phyloP scores from a whole-genome alignment of 73 alveolate species.

The Paramecium octaurelia region DNA sequence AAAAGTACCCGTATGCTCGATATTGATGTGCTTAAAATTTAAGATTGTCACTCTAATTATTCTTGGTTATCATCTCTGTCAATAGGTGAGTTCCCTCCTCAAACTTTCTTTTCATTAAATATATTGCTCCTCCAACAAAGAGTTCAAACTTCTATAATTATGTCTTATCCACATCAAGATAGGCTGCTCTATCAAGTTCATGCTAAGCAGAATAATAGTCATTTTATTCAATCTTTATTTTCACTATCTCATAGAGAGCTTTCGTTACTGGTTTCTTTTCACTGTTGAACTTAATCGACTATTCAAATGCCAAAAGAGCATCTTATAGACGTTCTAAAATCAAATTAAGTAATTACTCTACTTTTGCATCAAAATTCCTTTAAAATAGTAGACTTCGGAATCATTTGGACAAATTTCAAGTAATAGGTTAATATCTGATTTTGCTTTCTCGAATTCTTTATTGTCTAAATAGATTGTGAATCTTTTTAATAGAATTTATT shows the following conservation, averaged over 20 bases:
- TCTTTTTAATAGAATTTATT: constrained; percentile 31
- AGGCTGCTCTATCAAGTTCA: constrained; percentile 74
- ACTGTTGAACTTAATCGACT: constrained; percentile 67
- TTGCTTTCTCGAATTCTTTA: neutral
- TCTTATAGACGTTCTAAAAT: constrained; percentile 61
- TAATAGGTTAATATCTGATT: neutral
- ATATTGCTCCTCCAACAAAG: constrained; percentile 78
- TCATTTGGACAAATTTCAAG: constrained; percentile 41
- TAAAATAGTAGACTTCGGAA: constrained; percentile 71
- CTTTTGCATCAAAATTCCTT: constrained; percentile 68
- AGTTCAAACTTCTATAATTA: constrained; percentile 60
- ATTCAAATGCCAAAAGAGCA: constrained; percentile 73
- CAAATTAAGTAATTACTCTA: neutral
- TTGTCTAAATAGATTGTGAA: neutral
- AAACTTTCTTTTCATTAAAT: constrained; percentile 78
- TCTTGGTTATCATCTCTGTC: constrained; percentile 61
- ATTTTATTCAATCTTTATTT: constrained; percentile 71
- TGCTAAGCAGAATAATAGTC: constrained; percentile 84
- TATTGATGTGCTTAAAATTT: constrained; percentile 67
- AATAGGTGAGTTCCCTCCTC: constrained; percentile 75
- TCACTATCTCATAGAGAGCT: constrained; percentile 75
- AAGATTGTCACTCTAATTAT: constrained; percentile 54
- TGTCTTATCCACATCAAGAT: constrained; percentile 64
- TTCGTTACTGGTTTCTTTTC: constrained; percentile 70
- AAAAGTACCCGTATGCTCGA: constrained; percentile 82